These are phyloP conservation scores for Xanthoconium separans DNA, from an alignment of 1,284 basidiomycete genomes.

Conservation along the genomic window DNA sequence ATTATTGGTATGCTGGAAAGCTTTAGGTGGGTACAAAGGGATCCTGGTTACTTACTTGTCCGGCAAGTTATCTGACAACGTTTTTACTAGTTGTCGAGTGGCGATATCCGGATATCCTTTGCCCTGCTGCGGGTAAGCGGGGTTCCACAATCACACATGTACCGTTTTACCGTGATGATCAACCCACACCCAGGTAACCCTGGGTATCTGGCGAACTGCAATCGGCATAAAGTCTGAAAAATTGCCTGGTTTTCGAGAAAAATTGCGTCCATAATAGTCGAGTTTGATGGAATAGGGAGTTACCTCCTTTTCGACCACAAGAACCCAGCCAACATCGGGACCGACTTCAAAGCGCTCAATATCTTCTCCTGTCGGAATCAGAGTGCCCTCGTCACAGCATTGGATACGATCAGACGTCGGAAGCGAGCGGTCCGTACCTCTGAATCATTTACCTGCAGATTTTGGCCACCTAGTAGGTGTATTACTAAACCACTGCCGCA, in stretches of 20 bases:
- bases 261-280: not conserved
- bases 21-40: not conserved
- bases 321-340: slow-evolving; percentile 65
- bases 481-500: slow-evolving; percentile 66
- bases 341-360: slow-evolving; percentile 59
- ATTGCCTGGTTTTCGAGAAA: slow-evolving; percentile 59
- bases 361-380: slow-evolving; percentile 76
- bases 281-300: not conserved
- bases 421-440: slow-evolving; percentile 44
- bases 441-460: slow-evolving; percentile 48
- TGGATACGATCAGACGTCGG: not conserved
- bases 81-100: slow-evolving; percentile 78
- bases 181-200: slow-evolving; percentile 59
- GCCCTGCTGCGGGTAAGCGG: slow-evolving; percentile 52
- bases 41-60: slow-evolving; percentile 35
- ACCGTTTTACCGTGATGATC: slow-evolving; percentile 60
- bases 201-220: slow-evolving; percentile 49
- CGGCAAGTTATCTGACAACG: slow-evolving; percentile 66
- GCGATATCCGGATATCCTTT: slow-evolving; percentile 94
- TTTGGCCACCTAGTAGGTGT: slow-evolving; percentile 54
- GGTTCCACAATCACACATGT: not conserved
- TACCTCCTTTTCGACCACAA: slow-evolving; percentile 92
- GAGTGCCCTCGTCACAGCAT: slow-evolving; percentile 48
- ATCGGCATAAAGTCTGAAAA: slow-evolving; percentile 76
- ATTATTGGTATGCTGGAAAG: slow-evolving; percentile 63